Base-by-base conservation (phyloP, 1,284 basidiomycete species). In the Pascua sp. region DNA sequence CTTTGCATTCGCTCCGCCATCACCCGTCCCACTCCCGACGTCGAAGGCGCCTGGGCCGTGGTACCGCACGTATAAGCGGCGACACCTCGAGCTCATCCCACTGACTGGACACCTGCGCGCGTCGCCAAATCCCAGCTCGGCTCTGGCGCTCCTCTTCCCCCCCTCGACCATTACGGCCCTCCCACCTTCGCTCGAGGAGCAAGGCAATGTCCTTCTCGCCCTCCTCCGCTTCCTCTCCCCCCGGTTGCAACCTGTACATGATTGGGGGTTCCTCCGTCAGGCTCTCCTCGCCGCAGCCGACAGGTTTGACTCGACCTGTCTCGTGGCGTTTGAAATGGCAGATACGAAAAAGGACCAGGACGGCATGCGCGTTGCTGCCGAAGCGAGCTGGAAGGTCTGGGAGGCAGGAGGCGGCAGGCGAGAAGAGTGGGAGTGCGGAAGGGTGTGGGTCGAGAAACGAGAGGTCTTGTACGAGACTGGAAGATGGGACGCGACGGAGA, bases 391-490 rank as follows among this genome's bases (percentile, higher is more conserved):
- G 91, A 85, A 87, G 63, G 83, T 95, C 0, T 90, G 85, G 72
- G 67, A 77, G 51, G 73, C 70, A 11, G 72, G 72, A 42, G 71
- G 73, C 15, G 71, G 73, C 4, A 49, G 63, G 0, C 45, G 72
- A 37, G 73, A 79, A n/a, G 89, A 90, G 60, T 94, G 91, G 91
- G 91, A 94, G 72, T 85, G 92, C 80, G 90, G 89, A 0, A 85
- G 89, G 54, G 86, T 92, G 16, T 97, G 94, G 89, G 86, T 90
- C 2, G 93, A 97, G 77, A 95, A 95, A 78, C 80, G 88, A 37
- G 91, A 94, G 71, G 85, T 96, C n/a, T 91, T 97, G 69, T 96
- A 94, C 73, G 87, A 91, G 67, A 84, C 85, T 57, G 84, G 82
- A 3, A 81, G 82, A 50, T 94, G 90, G 86, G 84, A 89, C 65